Conservation (phyloP, 805 yeast genomes). For the Yamadazyma philogaea region DNA sequence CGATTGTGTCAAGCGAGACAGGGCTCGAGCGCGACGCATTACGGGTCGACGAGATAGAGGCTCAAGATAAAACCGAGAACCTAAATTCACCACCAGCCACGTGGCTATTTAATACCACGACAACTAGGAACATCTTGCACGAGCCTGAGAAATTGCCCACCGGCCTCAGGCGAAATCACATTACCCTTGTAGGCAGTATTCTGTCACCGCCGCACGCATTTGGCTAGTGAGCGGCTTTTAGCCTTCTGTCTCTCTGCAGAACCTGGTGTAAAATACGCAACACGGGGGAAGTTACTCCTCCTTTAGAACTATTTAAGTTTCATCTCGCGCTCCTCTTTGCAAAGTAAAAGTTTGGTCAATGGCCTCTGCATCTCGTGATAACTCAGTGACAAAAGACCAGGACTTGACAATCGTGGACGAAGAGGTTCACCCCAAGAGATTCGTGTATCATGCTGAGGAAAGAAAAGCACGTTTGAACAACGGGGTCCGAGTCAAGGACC, state of each 20-base stretch:
- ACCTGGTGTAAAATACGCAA: background rate
- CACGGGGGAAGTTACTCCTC: constrained; percentile 5
- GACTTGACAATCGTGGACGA: background rate
- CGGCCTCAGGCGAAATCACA: no score
- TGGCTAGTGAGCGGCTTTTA: background rate
- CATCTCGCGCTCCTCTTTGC: background rate
- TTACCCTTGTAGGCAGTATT: no score
- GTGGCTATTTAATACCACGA: no score
- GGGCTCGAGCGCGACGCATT: no score
- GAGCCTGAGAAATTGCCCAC: no score
- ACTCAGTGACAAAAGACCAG: background rate
- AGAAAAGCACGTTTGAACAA: constrained; percentile 27
- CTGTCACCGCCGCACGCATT: no score
- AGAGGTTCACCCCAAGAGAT: constrained; percentile 1
- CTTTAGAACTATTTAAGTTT: background rate
- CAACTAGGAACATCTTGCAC: no score
- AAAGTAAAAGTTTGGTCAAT: no score
- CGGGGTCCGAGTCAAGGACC: constrained; percentile 26
- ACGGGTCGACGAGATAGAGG: no score
- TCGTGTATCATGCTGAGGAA: constrained; percentile 30
- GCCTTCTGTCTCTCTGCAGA: background rate
- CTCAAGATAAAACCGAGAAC: no score
- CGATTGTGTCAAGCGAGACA: no score
- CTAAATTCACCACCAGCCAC: no score
- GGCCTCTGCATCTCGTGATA: background rate